Conservation (phyloP, 106 monocot genomes). For the Apostasia shenzhenica region DNA sequence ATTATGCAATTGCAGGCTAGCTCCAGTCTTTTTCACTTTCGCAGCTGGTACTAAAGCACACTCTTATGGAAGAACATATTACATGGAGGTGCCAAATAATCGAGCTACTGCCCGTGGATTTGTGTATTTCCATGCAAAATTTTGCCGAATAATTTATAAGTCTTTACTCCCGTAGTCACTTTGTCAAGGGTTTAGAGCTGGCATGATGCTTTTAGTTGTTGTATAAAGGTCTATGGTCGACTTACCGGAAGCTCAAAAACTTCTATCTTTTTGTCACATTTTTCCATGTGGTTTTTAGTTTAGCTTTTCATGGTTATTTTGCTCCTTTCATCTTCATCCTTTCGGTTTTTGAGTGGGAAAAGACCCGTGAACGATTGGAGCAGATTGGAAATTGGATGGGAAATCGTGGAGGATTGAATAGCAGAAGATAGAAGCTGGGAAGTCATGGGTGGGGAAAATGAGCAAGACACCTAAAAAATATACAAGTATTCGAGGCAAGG, state of each 20-base stretch:
- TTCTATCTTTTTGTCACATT: conserved; percentile 74
- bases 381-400: conserved; percentile 96
- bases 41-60: conserved; percentile 88
- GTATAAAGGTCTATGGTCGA: conserved; percentile 70
- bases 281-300: conserved; percentile 96
- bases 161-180: conserved; percentile 90
- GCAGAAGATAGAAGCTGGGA: conserved; percentile 71
- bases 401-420: conserved; percentile 77
- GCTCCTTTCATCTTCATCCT: conserved; percentile 89
- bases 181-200: conserved; percentile 89
- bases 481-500: conserved; percentile 52
- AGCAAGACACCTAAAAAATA: conserved; percentile 70
- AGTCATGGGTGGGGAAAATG: conserved; percentile 89
- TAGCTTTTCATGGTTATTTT: conserved; percentile 87
- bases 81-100: conserved; percentile 90
- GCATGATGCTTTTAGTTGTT: conserved; percentile 72
- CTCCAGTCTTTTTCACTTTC: conserved; percentile 94
- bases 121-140: conserved; percentile 83
- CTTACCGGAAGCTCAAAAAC: conserved; percentile 60
- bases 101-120: conserved; percentile 90
- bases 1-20: conserved; percentile 92
- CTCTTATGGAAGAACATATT: conserved; percentile 81
- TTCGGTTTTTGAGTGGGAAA: conserved; percentile 92
- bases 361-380: conserved; percentile 93
- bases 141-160: conserved; percentile 89